Evolutionary conservation across 2,329 filamentous ascomycete genomes (phyloP), one percentile per base, ranked within the genome.

Genomic region (Phaeosphaeria sp.): DNA sequence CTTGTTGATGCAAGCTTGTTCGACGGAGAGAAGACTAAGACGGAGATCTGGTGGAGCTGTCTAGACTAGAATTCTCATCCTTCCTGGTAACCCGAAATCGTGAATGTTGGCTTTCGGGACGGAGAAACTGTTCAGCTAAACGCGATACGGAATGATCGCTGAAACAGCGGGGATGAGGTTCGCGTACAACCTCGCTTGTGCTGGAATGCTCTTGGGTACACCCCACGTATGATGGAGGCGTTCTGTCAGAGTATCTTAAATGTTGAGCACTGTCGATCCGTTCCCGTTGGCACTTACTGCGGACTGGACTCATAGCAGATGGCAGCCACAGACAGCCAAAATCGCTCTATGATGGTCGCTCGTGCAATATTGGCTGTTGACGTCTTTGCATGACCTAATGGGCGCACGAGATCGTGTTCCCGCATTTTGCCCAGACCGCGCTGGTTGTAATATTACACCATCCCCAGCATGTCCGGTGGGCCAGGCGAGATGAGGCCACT

Each of bases 381-480:
- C 20, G 20, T 18, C 40, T 21, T 18, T 43, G 20, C n/a, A 18
- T 43, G 40, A 21, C 53, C 64, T 61, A 60, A 64, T 64, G 59
- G 54, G 57, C 52, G 42, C 53, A 59, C 60, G 59, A 57, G 53
- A 55, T 43, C 55, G 46, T 61, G 60, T 59, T 61, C 57, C 59
- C 61, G 65, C 55, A 49, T 56, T 56, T 40, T 59, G 47, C 51
- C 50, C 42, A 56, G 49, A 30, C 49, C 49, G 24, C 24, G 33
- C n/a, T 22, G 51, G 54, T 51, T 53, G 33, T 50, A 47, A 42
- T 40, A 39, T 22, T 46, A 42, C 48, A 22, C 49, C 36, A 48
- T 51, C 58, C 20, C 20, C 15, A 52, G 25, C 22, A 22, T 39
- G 7, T 17, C 36, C 13, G 21, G 33, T 24, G 15, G 22, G 18